Evolutionary conservation across 768 basidiomycete genomes (phyloP).

Genomic region (Lepiota venenata): DNA sequence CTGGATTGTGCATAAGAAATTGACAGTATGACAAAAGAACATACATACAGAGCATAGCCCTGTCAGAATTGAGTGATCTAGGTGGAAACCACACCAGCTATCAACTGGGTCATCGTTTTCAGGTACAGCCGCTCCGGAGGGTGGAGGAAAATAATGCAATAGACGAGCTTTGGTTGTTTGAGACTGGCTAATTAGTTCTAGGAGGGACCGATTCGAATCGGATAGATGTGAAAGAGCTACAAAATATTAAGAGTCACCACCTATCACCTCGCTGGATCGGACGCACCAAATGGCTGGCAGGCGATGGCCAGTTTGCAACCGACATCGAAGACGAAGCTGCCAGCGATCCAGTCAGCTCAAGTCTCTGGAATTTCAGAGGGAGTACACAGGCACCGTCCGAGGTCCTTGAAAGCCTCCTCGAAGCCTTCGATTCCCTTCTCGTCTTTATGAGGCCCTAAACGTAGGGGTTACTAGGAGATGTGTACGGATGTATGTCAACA

Average conservation of each 20-base stretch:
- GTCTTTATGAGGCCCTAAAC: conserved; percentile 58
- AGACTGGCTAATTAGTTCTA: conserved; percentile 67
- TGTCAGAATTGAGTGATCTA: conserved; percentile 89
- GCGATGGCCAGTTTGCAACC: conserved; percentile 81
- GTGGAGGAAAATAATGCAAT: conserved; percentile 92
- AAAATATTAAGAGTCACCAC: background rate
- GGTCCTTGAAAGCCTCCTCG: conserved; percentile 83
- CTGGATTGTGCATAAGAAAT: conserved; percentile 29
- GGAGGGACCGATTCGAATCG: conserved; percentile 66
- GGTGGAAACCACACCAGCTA: conserved; percentile 93
- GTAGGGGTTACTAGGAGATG: background rate
- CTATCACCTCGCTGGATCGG: background rate
- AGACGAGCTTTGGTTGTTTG: conserved; percentile 90
- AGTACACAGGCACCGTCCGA: conserved; percentile 50
- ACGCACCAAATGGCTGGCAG: conserved; percentile 86
- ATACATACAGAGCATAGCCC: conserved; percentile 81
- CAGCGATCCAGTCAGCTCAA: conserved; percentile 6
- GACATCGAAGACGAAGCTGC: conserved; percentile 75
- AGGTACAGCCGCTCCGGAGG: conserved; percentile 31
- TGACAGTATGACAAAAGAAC: background rate
- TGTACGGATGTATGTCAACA: too few species aligned
- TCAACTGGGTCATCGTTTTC: conserved; percentile 67
- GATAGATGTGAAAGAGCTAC: conserved; percentile 63
- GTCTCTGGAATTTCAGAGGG: background rate
- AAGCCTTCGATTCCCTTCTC: conserved; percentile 70